Conservation (phyloP, 2,329 filamentous ascomycete species). For the Aspergillus fijiensis region DNA sequence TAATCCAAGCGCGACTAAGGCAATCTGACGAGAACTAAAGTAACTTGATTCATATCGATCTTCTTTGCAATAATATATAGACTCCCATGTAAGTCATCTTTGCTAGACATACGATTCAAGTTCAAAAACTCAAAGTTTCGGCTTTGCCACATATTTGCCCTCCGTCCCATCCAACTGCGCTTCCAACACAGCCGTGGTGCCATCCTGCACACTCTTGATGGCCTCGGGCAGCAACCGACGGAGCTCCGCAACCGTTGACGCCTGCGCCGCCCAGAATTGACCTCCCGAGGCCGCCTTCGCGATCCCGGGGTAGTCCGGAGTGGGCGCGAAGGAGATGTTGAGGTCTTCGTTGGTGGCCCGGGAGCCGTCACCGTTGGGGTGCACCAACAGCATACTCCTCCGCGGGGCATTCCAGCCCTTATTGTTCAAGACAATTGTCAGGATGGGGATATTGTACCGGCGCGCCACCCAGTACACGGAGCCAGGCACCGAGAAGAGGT, state of each 20-base stretch:
- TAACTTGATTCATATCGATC: too few relatives aligned
- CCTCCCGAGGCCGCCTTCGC: conserved; percentile 65
- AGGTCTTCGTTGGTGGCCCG: conserved; percentile 63
- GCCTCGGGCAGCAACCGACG: conserved; percentile 56
- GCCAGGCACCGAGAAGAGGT: conserved; percentile 63
- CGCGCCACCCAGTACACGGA: conserved; percentile 69
- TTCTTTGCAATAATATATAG: too few relatives aligned
- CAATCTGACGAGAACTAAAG: too few relatives aligned
- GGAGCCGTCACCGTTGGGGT: conserved; percentile 62
- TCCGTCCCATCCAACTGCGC: conserved; percentile 57
- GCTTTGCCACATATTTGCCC: conserved; percentile 50
- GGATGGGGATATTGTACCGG: conserved; percentile 63
- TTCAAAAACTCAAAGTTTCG: not conserved
- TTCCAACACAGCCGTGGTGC: conserved; percentile 63
- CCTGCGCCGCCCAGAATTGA: conserved; percentile 60
- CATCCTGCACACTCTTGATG: conserved; percentile 57
- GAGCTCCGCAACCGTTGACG: conserved; percentile 57
- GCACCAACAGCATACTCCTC: conserved; percentile 61
- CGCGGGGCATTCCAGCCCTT: conserved; percentile 69
- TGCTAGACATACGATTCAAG: too few relatives aligned
- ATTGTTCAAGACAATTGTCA: conserved; percentile 69
- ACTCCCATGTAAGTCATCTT: too few relatives aligned
- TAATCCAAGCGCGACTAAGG: too few relatives aligned
- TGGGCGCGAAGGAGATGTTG: conserved; percentile 66
- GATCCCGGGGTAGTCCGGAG: conserved; percentile 67